Conservation (phyloP, 495 filamentous ascomycete species). For the Amorphotheca resinae region DNA sequence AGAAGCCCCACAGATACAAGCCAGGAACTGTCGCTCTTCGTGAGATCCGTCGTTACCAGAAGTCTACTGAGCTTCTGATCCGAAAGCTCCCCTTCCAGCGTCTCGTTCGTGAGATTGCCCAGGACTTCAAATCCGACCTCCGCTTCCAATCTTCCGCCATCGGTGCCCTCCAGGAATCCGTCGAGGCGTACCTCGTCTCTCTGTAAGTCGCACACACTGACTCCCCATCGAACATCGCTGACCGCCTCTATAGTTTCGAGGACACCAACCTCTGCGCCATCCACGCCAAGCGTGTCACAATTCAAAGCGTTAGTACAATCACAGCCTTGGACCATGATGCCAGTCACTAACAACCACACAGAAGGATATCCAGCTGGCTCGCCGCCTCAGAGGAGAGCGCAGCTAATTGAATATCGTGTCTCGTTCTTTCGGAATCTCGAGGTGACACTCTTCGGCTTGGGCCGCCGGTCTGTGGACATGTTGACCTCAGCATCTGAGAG, state of each 20-base stretch:
- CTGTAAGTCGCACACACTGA: conserved; percentile 99
- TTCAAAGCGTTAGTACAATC: conserved; percentile 36
- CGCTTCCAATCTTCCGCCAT: conserved; percentile 99
- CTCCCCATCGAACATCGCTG: too few relatives aligned
- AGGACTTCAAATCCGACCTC: conserved; percentile 99
- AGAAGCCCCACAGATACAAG: conserved; percentile 99
- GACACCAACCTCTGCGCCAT: conserved; percentile 99
- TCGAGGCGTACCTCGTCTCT: conserved; percentile 99
- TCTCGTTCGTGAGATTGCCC: conserved; percentile 98
- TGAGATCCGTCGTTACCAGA: conserved; percentile 99
- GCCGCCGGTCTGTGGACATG: neutral
- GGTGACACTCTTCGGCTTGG: conserved; percentile 3
- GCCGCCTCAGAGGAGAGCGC: conserved; percentile 92
- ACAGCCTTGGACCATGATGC: neutral
- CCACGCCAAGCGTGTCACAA: conserved; percentile 99
- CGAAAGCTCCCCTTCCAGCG: conserved; percentile 99
- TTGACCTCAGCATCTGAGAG: conserved; percentile 1
- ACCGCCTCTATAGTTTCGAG: conserved; percentile 46
- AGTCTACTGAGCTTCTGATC: conserved; percentile 99
- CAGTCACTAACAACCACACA: conserved; percentile 8
- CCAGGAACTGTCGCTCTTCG: conserved; percentile 99
- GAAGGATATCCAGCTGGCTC: conserved; percentile 91
- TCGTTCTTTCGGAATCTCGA: conserved; percentile 3
- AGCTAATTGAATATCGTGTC: conserved; percentile 5
- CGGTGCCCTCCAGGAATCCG: conserved; percentile 99